Conservation (phyloP, 2,329 filamentous ascomycete genomes). For the Ambrosiella cleistominuta region DNA sequence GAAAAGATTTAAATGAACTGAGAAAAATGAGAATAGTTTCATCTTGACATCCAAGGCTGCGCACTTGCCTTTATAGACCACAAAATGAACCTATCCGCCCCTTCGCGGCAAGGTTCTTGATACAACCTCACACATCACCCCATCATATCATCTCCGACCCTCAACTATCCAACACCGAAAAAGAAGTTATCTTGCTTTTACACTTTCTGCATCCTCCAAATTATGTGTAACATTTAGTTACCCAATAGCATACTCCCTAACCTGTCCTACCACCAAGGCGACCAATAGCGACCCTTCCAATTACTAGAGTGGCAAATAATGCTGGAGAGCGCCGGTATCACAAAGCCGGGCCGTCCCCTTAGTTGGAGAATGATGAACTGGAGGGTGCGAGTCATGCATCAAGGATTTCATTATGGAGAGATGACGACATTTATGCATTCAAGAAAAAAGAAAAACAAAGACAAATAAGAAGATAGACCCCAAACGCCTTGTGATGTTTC, state of each 20-base stretch:
- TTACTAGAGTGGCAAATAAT: not conserved
- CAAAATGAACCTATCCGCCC: too few relatives aligned
- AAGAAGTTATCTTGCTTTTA: too few relatives aligned
- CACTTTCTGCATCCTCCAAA: not conserved
- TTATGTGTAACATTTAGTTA: not conserved
- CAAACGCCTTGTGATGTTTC: too few relatives aligned
- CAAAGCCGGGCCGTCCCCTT: not conserved
- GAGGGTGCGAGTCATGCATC: not conserved
- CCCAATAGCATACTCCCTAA: not conserved
- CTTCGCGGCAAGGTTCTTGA: not conserved
- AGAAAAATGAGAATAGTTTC: too few relatives aligned
- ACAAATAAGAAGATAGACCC: not conserved
- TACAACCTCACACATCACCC: not conserved
- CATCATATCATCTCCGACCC: not conserved
- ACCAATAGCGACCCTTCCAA: not conserved
- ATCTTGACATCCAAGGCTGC: too few relatives aligned
- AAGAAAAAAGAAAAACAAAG: not conserved
- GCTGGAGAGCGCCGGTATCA: not conserved
- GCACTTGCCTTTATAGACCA: too few relatives aligned
- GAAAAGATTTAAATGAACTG: too few relatives aligned
- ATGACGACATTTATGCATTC: not conserved
- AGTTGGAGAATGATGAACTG: not conserved
- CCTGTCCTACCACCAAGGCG: not conserved
- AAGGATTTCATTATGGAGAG: not conserved
- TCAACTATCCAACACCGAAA: not conserved